A percentile compares a stretch with the other conserved stretches of the same genome.
phyloP scores from a whole-genome alignment of 2,329 filamentous ascomycete genomes.

The Fusarium nisikadoi region DNA sequence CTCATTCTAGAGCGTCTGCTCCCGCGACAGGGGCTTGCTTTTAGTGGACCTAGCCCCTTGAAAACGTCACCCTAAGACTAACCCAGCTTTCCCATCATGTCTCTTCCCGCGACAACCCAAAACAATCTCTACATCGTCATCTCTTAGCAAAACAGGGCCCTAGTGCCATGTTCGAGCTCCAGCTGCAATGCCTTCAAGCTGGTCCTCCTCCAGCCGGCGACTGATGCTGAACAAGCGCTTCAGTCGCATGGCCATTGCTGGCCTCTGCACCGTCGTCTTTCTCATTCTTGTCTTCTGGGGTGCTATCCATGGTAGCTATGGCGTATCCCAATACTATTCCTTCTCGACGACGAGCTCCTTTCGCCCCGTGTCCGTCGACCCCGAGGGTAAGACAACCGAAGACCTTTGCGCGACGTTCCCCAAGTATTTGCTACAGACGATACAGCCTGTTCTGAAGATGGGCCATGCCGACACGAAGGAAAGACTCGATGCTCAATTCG shows the following conservation, averaged over 20 bases:
- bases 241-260: constrained; percentile 44
- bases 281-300: constrained; percentile 42
- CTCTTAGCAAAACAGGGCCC: constrained; percentile 15
- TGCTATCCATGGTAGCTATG: constrained; percentile 38
- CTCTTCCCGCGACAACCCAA: constrained; percentile 6
- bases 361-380: constrained; percentile 45
- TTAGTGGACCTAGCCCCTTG: constrained; percentile 30
- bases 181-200: constrained; percentile 40
- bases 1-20: background rate
- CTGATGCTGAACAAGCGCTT: constrained; percentile 48
- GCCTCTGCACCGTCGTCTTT: constrained; percentile 39
- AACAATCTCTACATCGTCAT: background rate
- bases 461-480: constrained; percentile 46
- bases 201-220: constrained; percentile 43
- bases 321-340: constrained; percentile 44
- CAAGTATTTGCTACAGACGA: constrained; percentile 45
- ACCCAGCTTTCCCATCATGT: constrained; percentile 16
- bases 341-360: constrained; percentile 47
- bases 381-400: constrained; percentile 36
- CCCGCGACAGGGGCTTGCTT: constrained; percentile 13
- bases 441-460: constrained; percentile 50
- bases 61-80: constrained; percentile 14
- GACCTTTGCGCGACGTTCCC: constrained; percentile 49
- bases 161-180: constrained; percentile 40
- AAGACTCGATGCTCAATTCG: constrained; percentile 56